These are phyloP conservation scores for Alloascoidea hylecoeti DNA, from an alignment of 805 yeast species.

Conservation along the genomic window DNA sequence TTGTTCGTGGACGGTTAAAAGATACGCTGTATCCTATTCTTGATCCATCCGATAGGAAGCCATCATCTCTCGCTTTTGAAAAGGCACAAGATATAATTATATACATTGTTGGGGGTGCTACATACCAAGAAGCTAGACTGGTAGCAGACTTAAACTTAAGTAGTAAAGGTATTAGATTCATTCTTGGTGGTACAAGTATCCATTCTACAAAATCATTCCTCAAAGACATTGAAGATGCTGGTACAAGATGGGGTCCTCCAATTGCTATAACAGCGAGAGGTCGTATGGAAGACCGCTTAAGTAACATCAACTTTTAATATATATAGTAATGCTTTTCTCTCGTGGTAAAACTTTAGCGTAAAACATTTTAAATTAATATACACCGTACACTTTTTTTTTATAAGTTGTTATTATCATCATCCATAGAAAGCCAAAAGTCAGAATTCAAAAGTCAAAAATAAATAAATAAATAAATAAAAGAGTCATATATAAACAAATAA, in stretches of 20 bases:
- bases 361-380: no score
- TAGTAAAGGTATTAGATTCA: conserved; percentile 39
- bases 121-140: conserved; percentile 83
- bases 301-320: conserved; percentile 3
- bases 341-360: no score
- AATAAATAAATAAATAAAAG: no score
- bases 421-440: no score
- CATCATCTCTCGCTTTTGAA: conserved; percentile 12
- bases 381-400: no score
- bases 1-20: conserved; percentile 26
- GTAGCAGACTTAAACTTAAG: conserved; percentile 52
- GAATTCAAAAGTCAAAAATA: no score
- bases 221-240: conserved; percentile 20
- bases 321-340: no score
- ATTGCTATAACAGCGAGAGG: neutral
- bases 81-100: conserved; percentile 54
- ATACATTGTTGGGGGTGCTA: conserved; percentile 76
- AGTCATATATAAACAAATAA: no score
- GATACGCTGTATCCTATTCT: conserved; percentile 27
- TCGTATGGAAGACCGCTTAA: no score
- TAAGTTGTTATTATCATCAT: no score
- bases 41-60: conserved; percentile 16
- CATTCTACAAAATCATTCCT: conserved; percentile 29
- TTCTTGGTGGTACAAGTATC: conserved; percentile 73
- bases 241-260: conserved; percentile 19